Evolutionary conservation across 129 eudicot species (phyloP).

Genomic region (Helichrysum umbraculigerum): DNA sequence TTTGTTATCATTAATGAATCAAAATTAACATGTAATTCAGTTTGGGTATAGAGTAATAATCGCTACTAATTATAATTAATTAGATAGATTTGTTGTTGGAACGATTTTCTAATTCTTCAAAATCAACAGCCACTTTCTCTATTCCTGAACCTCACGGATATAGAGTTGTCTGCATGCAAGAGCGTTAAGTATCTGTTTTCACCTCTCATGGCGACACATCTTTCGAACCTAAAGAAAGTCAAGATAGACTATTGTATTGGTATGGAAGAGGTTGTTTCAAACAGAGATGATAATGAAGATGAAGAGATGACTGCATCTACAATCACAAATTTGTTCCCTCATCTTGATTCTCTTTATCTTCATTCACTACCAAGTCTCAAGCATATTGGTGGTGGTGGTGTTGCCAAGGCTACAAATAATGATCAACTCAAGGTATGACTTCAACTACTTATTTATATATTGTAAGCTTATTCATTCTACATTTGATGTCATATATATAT

Average conservation of each 20-base stretch:
- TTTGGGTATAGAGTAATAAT: too few species aligned
- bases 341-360: too few species aligned
- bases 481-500: too few species aligned
- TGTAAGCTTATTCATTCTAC: too few species aligned
- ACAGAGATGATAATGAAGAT: slow-evolving; percentile 7
- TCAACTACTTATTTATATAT: too few species aligned
- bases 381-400: slow-evolving; percentile 6
- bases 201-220: slow-evolving; percentile 20
- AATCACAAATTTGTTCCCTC: slow-evolving; percentile 1
- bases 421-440: slow-evolving; percentile 2
- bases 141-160: background rate
- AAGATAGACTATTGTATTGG: background rate
- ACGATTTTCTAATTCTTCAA: background rate
- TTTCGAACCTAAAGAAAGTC: background rate
- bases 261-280: slow-evolving; percentile 19
- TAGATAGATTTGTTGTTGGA: background rate
- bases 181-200: slow-evolving; percentile 12
- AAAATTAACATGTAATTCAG: too few species aligned
- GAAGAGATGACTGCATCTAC: background rate
- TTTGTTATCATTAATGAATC: too few species aligned
- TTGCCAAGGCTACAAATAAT: background rate
- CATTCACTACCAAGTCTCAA: too few species aligned
- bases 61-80: too few species aligned
- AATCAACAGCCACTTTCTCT: background rate
- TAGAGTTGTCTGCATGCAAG: background rate